Evolutionary conservation across 1,284 basidiomycete genomes (phyloP), one percentile per base, ranked within the genome.

Genomic region (Agroathelia rolfsii): DNA sequence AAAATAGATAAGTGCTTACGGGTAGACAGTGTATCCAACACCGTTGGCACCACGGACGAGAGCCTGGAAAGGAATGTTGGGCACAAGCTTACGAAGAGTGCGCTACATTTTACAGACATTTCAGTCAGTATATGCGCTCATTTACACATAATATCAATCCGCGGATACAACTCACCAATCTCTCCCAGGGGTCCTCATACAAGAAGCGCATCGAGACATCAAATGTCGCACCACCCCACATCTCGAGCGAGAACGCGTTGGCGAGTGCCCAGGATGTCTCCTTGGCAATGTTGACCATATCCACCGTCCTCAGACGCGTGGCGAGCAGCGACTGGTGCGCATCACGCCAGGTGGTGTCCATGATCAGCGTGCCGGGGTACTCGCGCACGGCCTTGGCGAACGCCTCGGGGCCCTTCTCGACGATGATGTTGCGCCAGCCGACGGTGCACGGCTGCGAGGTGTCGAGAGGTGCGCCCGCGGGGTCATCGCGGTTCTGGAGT

Each of bases 171-270:
- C 75, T 29, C 43, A 86, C 84, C 64, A 98, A 66, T 49, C 95
- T 78, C 59, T 97, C 94, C 95, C 95, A 99, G 49, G 95, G 95
- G 62, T 99, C 95, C 60, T 99, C 95, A 59, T 98, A 97, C 54
- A 99, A 66, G 84, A 99, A 98, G 37, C 94, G 82, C 94, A 98
- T 97, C 20, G 95, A 86, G 30, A 99, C 95, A 59, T 98, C 95
- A 53, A 99, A 99, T 4, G 95, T 98, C 29, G 95, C 95, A 45
- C 95, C 95, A 53, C 95, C 95, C 95, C 95, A 99, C 71, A 94
- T 97, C 59, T 99, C 95, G 44, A 99, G 62, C 53, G 86, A 86
- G 68, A 92, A 99, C 13, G 95, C 88, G 52, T 97, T 98, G 32
- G 88, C 77, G 34, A 99, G 70, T 6, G 93, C 94, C 58, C 88